Base-by-base conservation (phyloP, 495 filamentous ascomycete species). In the Neurospora cerealis region DNA sequence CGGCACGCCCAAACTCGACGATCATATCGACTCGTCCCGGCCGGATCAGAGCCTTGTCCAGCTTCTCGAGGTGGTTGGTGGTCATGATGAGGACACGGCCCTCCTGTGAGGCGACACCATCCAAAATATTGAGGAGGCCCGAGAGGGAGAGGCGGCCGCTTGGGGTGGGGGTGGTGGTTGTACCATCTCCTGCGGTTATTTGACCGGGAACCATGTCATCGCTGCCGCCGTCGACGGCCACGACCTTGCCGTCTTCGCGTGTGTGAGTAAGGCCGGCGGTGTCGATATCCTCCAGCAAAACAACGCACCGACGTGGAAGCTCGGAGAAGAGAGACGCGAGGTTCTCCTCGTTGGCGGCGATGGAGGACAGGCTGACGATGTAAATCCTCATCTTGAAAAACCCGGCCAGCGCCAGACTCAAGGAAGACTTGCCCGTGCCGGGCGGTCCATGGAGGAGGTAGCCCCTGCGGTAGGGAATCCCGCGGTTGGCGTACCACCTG, bases 61-160 rank as follows among this genome's bases (percentile, higher is more conserved):
- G 85, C 74, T 91, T 91, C 41, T 94, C 91, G 0, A 89, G 77
- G 77, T 93, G 91, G 77, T 96, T 96, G 66, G 93, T 94, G 3
- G 92, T 95, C 92, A 96, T 95, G 75, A 96, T 91, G 10, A 95
- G 86, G 21, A 95, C 88, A 6, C 92, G 87, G 15, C 93, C 93
- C 79, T 95, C 92, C 71, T 89, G 89, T 1, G 89, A 89, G 9
- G 91, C 90, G n/a, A 94, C 91, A 19, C 93, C 93, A 75, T 95
- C 93, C 39, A 96, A 87, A 40, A 92, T 92, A 75, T 95, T 96
- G 46, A 96, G 83, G 13, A 96, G 82, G 0, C 88, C 92, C 3
- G 92, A 94, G 15, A 96, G 87, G 0, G 91, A 91, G 73, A 96
- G 80, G n/a, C 84, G 81, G n/a, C 80, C 82, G 69, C 41, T 28